Evolutionary conservation across 768 basidiomycete genomes (phyloP).

Genomic region (Leccinellum albellum): DNA sequence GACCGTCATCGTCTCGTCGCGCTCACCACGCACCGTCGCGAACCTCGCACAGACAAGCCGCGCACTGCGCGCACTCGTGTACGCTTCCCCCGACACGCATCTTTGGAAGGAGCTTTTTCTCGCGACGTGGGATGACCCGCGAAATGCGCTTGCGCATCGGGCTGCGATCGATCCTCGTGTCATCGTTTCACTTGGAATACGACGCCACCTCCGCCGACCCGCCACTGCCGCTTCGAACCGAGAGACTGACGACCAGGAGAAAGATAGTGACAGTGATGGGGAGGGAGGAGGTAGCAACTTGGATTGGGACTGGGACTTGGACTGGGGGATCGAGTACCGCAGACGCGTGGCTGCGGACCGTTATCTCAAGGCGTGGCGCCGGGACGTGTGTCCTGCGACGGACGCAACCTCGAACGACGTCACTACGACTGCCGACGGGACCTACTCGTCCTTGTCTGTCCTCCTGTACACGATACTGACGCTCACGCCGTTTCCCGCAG

Average conservation of each 20-base stretch:
- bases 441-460: slow-evolving; percentile 24
- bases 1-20: slow-evolving; percentile 29
- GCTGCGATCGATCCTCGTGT: slow-evolving; percentile 23
- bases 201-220: background rate
- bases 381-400: slow-evolving; percentile 6
- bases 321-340: slow-evolving; percentile 27
- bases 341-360: slow-evolving; percentile 20
- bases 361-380: slow-evolving; percentile 25
- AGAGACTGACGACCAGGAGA: background rate
- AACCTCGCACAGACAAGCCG: slow-evolving; percentile 36
- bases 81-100: slow-evolving; percentile 32
- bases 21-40: slow-evolving; percentile 33
- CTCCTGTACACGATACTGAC: slow-evolving; percentile 36
- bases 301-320: background rate
- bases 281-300: background rate
- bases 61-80: slow-evolving; percentile 34
- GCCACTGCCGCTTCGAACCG: background rate
- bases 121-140: slow-evolving; percentile 48
- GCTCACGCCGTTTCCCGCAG: slow-evolving; percentile 26
- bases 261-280: background rate
- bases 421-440: background rate
- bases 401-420: background rate
- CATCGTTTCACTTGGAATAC: background rate
- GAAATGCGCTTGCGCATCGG: slow-evolving; percentile 30
- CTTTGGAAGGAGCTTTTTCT: slow-evolving; percentile 51